phyloP scores from a whole-genome alignment of 495 filamentous ascomycete species.

The Podospora conica region DNA sequence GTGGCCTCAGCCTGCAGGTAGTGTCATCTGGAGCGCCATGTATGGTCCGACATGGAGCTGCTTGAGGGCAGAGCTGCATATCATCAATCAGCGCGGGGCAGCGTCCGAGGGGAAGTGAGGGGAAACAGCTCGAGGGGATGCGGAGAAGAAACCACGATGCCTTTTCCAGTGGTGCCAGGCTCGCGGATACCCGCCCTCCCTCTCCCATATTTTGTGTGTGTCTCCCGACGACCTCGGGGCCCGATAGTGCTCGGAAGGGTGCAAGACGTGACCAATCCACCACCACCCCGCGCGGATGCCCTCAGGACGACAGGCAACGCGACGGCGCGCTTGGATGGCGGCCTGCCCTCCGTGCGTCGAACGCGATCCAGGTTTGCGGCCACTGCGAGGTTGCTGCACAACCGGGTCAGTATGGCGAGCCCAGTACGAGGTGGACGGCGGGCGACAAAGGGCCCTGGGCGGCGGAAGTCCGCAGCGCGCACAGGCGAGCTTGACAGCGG shows the following conservation, averaged over 20 bases:
- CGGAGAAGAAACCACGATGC: conserved; percentile 19
- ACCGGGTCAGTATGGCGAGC: neutral
- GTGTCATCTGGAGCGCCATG: neutral
- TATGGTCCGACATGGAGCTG: neutral
- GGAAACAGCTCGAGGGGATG: conserved; percentile 11
- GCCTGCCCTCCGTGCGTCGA: neutral
- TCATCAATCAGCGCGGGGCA: neutral
- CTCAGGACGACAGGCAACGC: too few relatives aligned
- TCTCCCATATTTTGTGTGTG: neutral
- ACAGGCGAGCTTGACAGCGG: neutral
- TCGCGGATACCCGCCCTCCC: neutral
- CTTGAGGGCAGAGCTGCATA: conserved; percentile 1
- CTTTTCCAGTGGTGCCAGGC: neutral
- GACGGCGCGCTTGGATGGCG: too few relatives aligned
- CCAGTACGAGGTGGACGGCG: neutral
- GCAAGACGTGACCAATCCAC: neutral
- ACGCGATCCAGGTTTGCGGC: neutral
- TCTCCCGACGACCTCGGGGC: neutral
- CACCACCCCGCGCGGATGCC: neutral
- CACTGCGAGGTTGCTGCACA: neutral
- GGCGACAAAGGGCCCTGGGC: neutral
- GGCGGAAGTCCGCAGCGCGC: neutral
- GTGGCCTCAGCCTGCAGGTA: neutral
- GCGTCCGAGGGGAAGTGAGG: conserved; percentile 11
- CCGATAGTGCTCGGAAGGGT: neutral